Conservation (phyloP, 1,284 basidiomycete genomes). For the Ganoderma resinaceum region DNA sequence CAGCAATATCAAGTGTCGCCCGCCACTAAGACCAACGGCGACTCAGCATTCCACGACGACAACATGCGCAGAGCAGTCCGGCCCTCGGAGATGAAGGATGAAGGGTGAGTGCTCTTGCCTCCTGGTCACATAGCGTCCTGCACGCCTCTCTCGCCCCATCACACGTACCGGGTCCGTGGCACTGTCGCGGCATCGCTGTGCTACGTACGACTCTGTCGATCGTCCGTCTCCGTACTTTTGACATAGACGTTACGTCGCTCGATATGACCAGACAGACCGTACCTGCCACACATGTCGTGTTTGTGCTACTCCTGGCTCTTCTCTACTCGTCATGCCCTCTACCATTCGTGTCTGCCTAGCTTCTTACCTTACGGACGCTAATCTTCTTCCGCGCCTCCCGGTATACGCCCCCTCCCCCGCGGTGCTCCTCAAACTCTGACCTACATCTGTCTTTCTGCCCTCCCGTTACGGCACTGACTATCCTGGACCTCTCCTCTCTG, state of each 20-base stretch:
- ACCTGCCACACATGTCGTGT: conserved; percentile 19
- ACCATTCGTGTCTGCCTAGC: conserved; percentile 33
- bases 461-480: conserved; percentile 19
- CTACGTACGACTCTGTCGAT: conserved; percentile 34
- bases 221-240: conserved; percentile 27
- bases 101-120: conserved; percentile 77
- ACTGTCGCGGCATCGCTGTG: conserved; percentile 30
- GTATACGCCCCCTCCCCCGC: conserved; percentile 24
- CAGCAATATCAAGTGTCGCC: conserved; percentile 50
- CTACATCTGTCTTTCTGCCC: conserved; percentile 30
- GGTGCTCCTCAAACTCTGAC: conserved; percentile 38
- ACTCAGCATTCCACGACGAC: conserved; percentile 11
- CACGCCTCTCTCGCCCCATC: conserved; percentile 18
- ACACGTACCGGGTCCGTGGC: conserved; percentile 20
- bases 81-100: conserved; percentile 91
- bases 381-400: conserved; percentile 35
- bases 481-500: conserved; percentile 21
- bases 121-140: conserved; percentile 24
- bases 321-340: conserved; percentile 4
- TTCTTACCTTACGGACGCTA: conserved; percentile 41
- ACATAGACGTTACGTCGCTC: conserved; percentile 21
- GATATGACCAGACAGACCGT: conserved; percentile 24
- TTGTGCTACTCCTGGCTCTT: conserved; percentile 12
- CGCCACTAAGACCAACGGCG: conserved; percentile 26
- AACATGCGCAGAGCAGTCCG: conserved; percentile 41